Evolutionary conservation across 768 basidiomycete genomes (phyloP).

Genomic region (Pleurotus citrinopileatus): DNA sequence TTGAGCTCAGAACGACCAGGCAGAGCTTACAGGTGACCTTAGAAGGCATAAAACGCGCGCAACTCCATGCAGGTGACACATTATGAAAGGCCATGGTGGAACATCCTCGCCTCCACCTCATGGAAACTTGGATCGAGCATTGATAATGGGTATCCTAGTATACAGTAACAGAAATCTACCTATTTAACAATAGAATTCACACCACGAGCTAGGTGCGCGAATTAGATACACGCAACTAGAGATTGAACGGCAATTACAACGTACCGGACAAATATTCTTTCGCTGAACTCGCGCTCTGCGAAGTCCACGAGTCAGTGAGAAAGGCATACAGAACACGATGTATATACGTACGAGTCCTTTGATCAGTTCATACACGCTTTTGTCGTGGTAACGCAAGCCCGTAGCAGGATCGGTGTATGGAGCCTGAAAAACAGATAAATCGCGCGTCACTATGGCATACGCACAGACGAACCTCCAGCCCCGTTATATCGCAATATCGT

Average conservation of each 20-base stretch:
- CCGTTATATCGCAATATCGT: constrained; percentile 85
- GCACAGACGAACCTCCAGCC: constrained; percentile 56
- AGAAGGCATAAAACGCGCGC: too few species aligned
- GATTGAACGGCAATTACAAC: constrained; percentile 16
- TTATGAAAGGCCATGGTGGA: too few species aligned
- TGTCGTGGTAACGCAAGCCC: constrained; percentile 79
- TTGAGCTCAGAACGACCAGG: too few species aligned
- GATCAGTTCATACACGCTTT: constrained; percentile 81
- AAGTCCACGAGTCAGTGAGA: neutral
- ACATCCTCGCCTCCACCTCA: too few species aligned
- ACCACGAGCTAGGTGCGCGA: constrained; percentile 37
- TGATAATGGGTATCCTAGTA: too few species aligned
- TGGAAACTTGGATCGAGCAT: too few species aligned
- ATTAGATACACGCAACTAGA: constrained; percentile 43
- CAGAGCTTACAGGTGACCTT: too few species aligned
- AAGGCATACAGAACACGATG: neutral
- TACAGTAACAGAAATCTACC: too few species aligned
- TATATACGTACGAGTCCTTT: constrained; percentile 57
- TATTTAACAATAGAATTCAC: constrained; percentile 38
- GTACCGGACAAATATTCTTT: constrained; percentile 73
- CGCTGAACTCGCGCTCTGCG: constrained; percentile 63
- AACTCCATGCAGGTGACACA: too few species aligned
- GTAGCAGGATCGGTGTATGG: constrained; percentile 84
- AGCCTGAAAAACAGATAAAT: constrained; percentile 41
- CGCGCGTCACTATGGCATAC: neutral